These are phyloP conservation scores for Cytospora paraplurivora DNA, from an alignment of 2,329 filamentous ascomycete genomes.

Conservation along the genomic window DNA sequence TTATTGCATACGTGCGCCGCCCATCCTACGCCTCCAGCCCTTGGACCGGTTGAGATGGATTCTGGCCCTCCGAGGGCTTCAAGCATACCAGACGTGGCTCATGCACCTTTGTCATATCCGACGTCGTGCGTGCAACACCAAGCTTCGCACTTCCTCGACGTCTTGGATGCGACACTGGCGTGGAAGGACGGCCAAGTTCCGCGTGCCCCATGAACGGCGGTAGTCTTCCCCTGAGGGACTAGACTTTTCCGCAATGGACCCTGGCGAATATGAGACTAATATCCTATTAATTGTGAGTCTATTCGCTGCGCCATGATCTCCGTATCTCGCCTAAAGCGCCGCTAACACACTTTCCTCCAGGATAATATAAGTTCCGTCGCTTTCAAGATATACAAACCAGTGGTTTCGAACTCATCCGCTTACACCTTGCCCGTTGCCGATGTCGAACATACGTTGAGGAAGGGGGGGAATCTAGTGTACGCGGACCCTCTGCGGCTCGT, in stretches of 20 bases:
- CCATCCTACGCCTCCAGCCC: constrained; percentile 15
- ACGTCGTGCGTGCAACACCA: constrained; percentile 6
- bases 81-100: constrained; percentile 4
- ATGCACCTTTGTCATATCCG: constrained; percentile 15
- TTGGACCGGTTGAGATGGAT: constrained; percentile 21
- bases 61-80: constrained; percentile 27
- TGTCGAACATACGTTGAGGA: constrained; percentile 53
- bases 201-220: constrained; percentile 28
- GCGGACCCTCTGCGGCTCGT: constrained; percentile 53
- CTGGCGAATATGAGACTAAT: constrained; percentile 65
- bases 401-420: constrained; percentile 45
- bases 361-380: constrained; percentile 58
- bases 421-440: constrained; percentile 52
- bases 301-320: background rate
- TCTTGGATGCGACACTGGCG: constrained; percentile 19
- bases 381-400: constrained; percentile 58
- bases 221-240: constrained; percentile 31
- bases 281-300: constrained; percentile 57
- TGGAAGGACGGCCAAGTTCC: constrained; percentile 22
- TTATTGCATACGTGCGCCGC: constrained; percentile 13
- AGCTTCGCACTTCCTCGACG: constrained; percentile 14
- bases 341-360: constrained; percentile 39
- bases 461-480: constrained; percentile 55
- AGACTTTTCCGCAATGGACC: constrained; percentile 57
- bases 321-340: constrained; percentile 2